Evolutionary conservation across 164 flowering plant species (phyloP).

Genomic region (Tetracentron sinense): DNA sequence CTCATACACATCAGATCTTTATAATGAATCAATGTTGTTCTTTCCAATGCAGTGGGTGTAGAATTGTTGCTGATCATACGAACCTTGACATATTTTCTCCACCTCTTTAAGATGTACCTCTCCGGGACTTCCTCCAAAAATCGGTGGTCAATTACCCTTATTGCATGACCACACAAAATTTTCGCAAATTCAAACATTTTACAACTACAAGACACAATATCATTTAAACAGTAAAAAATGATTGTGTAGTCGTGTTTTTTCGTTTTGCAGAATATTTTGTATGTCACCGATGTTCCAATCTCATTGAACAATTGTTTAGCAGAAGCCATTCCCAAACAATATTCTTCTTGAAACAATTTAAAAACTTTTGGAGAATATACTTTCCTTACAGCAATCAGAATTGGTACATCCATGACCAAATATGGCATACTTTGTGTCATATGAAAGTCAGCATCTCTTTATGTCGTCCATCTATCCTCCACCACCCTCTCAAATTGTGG

Average conservation of each 20-base stretch:
- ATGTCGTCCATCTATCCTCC: background rate
- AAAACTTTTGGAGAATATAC: background rate
- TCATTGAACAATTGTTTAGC: background rate
- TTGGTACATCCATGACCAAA: background rate
- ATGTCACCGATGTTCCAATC: background rate
- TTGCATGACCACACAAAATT: background rate
- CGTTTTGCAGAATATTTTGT: background rate
- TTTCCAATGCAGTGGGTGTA: too few relatives aligned
- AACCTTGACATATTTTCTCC: background rate
- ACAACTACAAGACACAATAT: background rate
- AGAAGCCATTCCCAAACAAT: background rate
- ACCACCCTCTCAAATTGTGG: background rate
- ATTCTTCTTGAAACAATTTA: background rate
- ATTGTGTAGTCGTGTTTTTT: background rate
- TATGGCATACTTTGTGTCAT: background rate
- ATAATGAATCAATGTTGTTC: too few relatives aligned
- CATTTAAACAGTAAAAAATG: background rate
- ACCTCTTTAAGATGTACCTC: background rate
- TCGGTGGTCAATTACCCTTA: background rate
- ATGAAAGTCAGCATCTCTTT: background rate
- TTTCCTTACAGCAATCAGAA: background rate
- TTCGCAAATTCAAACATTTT: background rate
- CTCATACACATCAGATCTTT: too few relatives aligned
- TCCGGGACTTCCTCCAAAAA: background rate
- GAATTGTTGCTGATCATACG: too few relatives aligned